Evolutionary conservation across 164 flowering plant species (phyloP).

Genomic region (Platanus orientalis): DNA sequence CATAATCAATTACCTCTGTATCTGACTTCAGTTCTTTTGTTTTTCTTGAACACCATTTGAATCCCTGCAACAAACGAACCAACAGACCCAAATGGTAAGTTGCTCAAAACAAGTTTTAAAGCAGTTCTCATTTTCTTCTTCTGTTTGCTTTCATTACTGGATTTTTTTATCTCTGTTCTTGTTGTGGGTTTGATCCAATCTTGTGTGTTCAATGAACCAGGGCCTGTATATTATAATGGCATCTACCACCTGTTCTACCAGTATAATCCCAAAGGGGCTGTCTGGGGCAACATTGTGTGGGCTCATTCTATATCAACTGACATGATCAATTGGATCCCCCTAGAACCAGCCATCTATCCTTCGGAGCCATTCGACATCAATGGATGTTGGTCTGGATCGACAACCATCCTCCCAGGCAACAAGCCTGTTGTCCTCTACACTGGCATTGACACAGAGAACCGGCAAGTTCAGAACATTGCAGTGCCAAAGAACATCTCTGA

Average conservation of each 20-base stretch:
- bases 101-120: neutral
- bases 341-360: slow-evolving; percentile 33
- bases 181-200: neutral
- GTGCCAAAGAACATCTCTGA: slow-evolving; percentile 41
- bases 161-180: neutral
- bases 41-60: neutral
- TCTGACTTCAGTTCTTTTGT: neutral
- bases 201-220: slow-evolving; percentile 16
- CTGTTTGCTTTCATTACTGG: neutral
- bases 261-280: slow-evolving; percentile 39
- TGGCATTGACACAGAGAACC: slow-evolving; percentile 22
- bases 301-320: slow-evolving; percentile 49
- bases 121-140: neutral
- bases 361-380: slow-evolving; percentile 33
- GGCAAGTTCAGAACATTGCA: slow-evolving; percentile 45
- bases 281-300: slow-evolving; percentile 52
- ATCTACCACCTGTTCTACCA: slow-evolving; percentile 41
- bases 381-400: slow-evolving; percentile 51
- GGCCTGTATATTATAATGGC: slow-evolving; percentile 35
- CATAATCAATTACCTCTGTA: neutral
- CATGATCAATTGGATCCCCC: slow-evolving; percentile 44
- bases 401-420: slow-evolving; percentile 43
- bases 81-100: slow-evolving; percentile 32
- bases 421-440: slow-evolving; percentile 50
- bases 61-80: neutral